Conservation (phyloP, 2,329 filamentous ascomycete species). For the Penicillium sp. region DNA sequence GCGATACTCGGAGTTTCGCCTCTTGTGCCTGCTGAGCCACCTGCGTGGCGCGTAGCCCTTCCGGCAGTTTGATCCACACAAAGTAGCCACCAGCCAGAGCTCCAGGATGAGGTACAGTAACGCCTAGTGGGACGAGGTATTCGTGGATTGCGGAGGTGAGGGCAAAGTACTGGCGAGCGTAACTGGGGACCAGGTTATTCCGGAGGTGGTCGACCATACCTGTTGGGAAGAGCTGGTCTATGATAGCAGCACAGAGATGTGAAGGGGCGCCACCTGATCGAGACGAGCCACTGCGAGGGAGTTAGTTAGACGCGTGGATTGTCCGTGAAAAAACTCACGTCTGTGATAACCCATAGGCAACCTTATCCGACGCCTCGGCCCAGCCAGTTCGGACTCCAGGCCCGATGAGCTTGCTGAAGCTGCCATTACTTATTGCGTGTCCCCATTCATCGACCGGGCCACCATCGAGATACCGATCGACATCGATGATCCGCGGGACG, state of each 20-base stretch:
- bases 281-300: conserved; percentile 52
- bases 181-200: conserved; percentile 56
- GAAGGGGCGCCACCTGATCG: conserved; percentile 62
- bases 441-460: conserved; percentile 68
- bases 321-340: conserved; percentile 45
- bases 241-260: conserved; percentile 59
- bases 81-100: conserved; percentile 78
- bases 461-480: conserved; percentile 69
- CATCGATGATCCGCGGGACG: conserved; percentile 73
- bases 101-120: conserved; percentile 38
- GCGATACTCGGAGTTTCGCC: conserved; percentile 68
- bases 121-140: conserved; percentile 64
- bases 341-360: conserved; percentile 62
- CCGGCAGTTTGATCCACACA: conserved; percentile 72
- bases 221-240: conserved; percentile 56
- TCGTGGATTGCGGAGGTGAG: conserved; percentile 62
- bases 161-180: conserved; percentile 53
- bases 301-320: conserved; percentile 14
- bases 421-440: conserved; percentile 80
- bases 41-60: conserved; percentile 53
- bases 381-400: conserved; percentile 87
- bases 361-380: conserved; percentile 70
- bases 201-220: conserved; percentile 55
- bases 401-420: conserved; percentile 83
- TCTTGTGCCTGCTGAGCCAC: conserved; percentile 62